Conservation (phyloP, 306 rosid genomes). For the Astragalus membranaceus region DNA sequence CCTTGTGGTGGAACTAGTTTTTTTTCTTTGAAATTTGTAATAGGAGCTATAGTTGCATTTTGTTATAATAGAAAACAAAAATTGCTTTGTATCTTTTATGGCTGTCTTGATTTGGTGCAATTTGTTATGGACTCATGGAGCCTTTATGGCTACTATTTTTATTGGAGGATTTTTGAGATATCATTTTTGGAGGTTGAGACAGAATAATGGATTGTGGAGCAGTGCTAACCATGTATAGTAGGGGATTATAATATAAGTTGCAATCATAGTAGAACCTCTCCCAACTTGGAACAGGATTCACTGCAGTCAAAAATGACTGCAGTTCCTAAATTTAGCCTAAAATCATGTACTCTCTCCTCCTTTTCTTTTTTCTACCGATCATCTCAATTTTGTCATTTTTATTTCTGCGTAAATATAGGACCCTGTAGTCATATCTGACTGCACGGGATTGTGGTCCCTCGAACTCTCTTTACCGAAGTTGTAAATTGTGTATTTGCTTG, state of each 20-base stretch:
- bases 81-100: not conserved
- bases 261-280: not conserved
- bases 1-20: not conserved
- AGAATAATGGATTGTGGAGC: not conserved
- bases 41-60: conserved; percentile 5
- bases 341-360: too few relatives aligned
- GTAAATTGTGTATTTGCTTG: too few relatives aligned
- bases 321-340: too few relatives aligned
- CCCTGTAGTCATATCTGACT: too few relatives aligned
- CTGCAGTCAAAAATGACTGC: too few relatives aligned
- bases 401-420: too few relatives aligned
- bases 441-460: too few relatives aligned
- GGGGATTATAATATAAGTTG: not conserved
- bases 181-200: not conserved
- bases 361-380: too few relatives aligned
- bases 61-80: conserved; percentile 5
- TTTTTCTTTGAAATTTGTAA: not conserved
- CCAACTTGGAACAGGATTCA: too few relatives aligned
- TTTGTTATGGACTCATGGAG: not conserved
- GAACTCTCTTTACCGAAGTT: too few relatives aligned
- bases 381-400: too few relatives aligned
- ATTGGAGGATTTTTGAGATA: not conserved
- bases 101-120: not conserved
- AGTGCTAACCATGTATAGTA: not conserved
- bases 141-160: not conserved